Conservation (phyloP, 1,284 basidiomycete genomes). For the Athelia psychrophila region DNA sequence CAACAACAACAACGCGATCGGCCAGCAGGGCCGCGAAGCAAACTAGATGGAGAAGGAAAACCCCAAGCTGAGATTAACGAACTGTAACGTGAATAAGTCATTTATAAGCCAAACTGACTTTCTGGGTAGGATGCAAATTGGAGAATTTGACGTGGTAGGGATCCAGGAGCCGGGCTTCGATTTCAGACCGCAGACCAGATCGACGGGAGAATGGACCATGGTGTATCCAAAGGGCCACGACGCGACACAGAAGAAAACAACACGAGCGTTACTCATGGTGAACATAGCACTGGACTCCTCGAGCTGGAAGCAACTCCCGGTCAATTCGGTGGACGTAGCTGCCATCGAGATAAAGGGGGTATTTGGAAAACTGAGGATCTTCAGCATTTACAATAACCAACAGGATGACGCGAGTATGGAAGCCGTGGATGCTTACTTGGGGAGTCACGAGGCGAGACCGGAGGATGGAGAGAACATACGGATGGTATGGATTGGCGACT, state of each 20-base stretch:
- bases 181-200: slow-evolving; percentile 7
- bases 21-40: too few species aligned
- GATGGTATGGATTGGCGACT: slow-evolving; percentile 28
- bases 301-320: slow-evolving; percentile 13
- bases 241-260: slow-evolving; percentile 6
- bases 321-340: slow-evolving; percentile 19
- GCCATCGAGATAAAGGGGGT: slow-evolving; percentile 13
- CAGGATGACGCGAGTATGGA: slow-evolving; percentile 12
- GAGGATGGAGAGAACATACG: neutral
- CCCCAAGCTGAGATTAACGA: slow-evolving; percentile 6
- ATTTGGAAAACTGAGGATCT: slow-evolving; percentile 8
- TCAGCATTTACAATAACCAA: slow-evolving; percentile 30
- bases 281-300: slow-evolving; percentile 19
- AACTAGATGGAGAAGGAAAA: too few species aligned
- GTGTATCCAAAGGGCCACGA: slow-evolving; percentile 17
- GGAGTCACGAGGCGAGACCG: neutral
- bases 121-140: neutral
- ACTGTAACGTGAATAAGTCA: neutral
- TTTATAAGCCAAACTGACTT: neutral
- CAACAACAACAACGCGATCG: slow-evolving; percentile 4
- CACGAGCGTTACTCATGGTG: slow-evolving; percentile 22
- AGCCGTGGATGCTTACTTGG: slow-evolving; percentile 5
- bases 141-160: slow-evolving; percentile 21
- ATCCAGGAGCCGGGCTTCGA: slow-evolving; percentile 29
- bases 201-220: slow-evolving; percentile 13